Percentiles rank a stretch among this genome's conserved stretches.
phyloP scores from a whole-genome alignment of 2,329 filamentous ascomycete genomes.

The Penicillium olsonii region DNA sequence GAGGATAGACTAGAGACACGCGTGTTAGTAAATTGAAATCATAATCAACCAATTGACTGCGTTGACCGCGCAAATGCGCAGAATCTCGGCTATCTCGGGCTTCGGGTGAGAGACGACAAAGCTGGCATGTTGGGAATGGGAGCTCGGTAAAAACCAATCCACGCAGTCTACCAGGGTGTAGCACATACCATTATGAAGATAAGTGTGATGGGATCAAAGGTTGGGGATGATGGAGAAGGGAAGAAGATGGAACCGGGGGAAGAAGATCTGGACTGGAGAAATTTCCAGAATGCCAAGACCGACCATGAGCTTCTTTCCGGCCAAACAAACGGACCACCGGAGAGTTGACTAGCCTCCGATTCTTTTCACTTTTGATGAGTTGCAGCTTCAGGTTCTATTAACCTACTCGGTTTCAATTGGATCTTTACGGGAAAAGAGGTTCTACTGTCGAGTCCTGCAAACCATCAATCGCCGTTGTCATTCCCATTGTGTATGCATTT shows the following conservation, averaged over 20 bases:
- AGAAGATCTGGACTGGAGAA: constrained; percentile 42
- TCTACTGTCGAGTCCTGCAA: background rate
- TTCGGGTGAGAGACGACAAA: constrained; percentile 10
- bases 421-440: constrained; percentile 9
- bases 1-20: constrained; percentile 59
- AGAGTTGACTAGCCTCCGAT: background rate
- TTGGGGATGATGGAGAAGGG: constrained; percentile 34
- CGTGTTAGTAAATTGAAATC: constrained; percentile 7
- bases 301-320: constrained; percentile 33
- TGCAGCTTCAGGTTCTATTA: background rate
- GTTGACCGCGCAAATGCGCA: constrained; percentile 3
- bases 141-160: background rate
- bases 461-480: constrained; percentile 2
- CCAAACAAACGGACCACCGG: constrained; percentile 5
- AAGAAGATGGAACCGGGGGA: constrained; percentile 31
- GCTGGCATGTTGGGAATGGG: constrained; percentile 1
- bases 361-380: background rate
- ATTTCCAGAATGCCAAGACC: constrained; percentile 50
- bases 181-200: constrained; percentile 27
- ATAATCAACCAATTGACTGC: background rate
- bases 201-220: constrained; percentile 18
- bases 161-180: background rate
- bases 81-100: constrained; percentile 11
- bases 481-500: constrained; percentile 16
- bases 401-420: background rate